phyloP scores from a whole-genome alignment of 2,329 filamentous ascomycete genomes.

The Cordyceps fumosorosea region DNA sequence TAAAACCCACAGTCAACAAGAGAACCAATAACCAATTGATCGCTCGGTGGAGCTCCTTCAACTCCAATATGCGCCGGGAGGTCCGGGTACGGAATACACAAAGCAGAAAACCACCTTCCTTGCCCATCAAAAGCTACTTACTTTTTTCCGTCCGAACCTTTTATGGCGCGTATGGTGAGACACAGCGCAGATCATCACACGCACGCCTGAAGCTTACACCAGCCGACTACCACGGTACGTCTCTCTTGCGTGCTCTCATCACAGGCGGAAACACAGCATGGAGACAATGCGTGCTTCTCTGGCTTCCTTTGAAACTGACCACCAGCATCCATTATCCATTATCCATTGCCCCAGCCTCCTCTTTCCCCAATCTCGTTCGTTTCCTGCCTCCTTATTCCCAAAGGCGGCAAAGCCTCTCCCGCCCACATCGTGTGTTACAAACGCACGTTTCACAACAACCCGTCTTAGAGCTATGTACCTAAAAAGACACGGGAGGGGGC shows the following conservation, averaged over 20 bases:
- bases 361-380: neutral
- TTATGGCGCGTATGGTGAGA: neutral
- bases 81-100: neutral
- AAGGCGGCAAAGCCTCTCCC: neutral
- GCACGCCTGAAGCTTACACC: neutral
- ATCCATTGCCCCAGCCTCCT: too few species aligned
- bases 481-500: neutral
- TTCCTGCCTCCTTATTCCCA: neutral
- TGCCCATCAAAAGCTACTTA: neutral
- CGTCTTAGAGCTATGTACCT: neutral
- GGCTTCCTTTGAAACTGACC: too few species aligned
- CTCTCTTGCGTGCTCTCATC: neutral
- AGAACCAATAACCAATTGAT: too few species aligned
- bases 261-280: too few species aligned
- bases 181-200: neutral
- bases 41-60: too few species aligned
- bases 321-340: too few species aligned
- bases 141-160: neutral
- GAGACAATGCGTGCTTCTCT: too few species aligned
- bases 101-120: neutral
- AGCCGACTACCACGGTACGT: too few species aligned
- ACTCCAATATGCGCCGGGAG: too few species aligned
- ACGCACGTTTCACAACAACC: slow-evolving; percentile 9
- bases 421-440: slow-evolving; percentile 14
- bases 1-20: too few species aligned